phyloP scores from a whole-genome alignment of 2,329 filamentous ascomycete species.

The Colletotrichum truncatum region DNA sequence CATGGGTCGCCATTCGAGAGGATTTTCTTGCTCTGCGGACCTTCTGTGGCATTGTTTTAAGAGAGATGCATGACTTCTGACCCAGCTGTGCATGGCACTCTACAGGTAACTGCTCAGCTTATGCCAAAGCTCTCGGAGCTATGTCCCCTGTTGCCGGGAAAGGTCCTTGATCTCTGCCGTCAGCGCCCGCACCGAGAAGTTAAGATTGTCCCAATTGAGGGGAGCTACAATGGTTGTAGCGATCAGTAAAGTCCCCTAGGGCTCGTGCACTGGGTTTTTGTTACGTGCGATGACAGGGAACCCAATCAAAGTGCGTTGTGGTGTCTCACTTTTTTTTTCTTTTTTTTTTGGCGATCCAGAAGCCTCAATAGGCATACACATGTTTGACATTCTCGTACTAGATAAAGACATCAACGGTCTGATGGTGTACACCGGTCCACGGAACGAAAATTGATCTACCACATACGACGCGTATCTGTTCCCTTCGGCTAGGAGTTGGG shows the following conservation, averaged over 20 bases:
- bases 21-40: not conserved
- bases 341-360: too few species aligned
- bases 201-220: not conserved
- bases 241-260: not conserved
- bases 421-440: not conserved
- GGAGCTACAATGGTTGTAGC: not conserved
- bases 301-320: not conserved
- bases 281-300: not conserved
- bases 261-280: not conserved
- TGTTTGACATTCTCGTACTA: too few species aligned
- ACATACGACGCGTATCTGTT: not conserved
- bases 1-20: not conserved
- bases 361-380: too few species aligned
- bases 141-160: slow-evolving; percentile 7
- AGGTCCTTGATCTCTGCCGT: slow-evolving; percentile 6
- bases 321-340: too few species aligned
- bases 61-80: not conserved
- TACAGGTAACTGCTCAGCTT: not conserved
- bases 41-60: not conserved
- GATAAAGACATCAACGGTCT: not conserved
- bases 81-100: not conserved
- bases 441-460: not conserved
- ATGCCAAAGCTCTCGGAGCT: slow-evolving; percentile 22
- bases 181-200: not conserved
- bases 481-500: not conserved